phyloP scores from a whole-genome alignment of 164 flowering plant genomes.

The Kalanchoe fedtschenkoi region DNA sequence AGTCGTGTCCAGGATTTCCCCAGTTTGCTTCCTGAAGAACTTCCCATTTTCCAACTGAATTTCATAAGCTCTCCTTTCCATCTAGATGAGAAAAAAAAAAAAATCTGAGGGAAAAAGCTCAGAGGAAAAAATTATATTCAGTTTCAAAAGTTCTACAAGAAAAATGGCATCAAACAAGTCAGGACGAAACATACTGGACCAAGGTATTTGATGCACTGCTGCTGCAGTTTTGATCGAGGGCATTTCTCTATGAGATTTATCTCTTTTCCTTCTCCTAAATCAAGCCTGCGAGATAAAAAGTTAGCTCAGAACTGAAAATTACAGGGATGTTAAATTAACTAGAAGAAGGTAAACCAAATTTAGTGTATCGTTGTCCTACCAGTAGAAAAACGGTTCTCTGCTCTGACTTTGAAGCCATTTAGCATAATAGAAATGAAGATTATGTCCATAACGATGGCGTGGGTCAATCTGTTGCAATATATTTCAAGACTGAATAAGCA shows the following conservation, averaged over 20 bases:
- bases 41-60: background rate
- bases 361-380: conserved; percentile 25
- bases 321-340: background rate
- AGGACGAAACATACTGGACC: too few relatives aligned
- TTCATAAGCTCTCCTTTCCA: background rate
- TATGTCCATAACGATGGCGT: conserved; percentile 73
- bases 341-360: background rate
- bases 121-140: too few relatives aligned
- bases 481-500: conserved; percentile 5
- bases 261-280: background rate
- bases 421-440: conserved; percentile 57
- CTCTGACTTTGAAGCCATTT: conserved; percentile 58
- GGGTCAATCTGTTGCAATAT: conserved; percentile 54
- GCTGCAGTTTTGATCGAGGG: background rate
- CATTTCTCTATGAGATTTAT: background rate
- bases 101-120: too few relatives aligned
- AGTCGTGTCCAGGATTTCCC: background rate
- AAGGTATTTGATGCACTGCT: background rate
- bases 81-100: background rate
- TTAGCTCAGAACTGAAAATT: background rate
- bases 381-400: conserved; percentile 72
- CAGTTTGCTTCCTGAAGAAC: background rate
- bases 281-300: background rate
- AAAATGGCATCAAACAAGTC: too few relatives aligned
- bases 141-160: too few relatives aligned